Percentiles rank a stretch among this genome's conserved stretches.
Conservation (phyloP, 495 filamentous ascomycete genomes). For the Talaromyces stipitatus region DNA sequence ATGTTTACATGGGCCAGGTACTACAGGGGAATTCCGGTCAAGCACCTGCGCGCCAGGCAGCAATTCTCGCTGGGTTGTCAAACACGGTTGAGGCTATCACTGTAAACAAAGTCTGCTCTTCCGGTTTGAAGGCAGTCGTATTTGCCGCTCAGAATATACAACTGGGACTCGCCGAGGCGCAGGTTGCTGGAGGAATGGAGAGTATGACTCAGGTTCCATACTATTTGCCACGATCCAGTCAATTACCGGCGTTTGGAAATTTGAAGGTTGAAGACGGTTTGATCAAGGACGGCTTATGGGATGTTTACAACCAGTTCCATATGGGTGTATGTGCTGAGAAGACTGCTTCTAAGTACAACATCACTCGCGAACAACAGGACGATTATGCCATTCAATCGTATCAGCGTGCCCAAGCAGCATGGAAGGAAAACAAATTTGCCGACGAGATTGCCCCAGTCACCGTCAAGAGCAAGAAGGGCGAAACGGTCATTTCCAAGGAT, state of each 20-base stretch:
- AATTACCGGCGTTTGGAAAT: conserved; percentile 75
- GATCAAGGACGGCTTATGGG: conserved; percentile 92
- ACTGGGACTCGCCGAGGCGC: conserved; percentile 75
- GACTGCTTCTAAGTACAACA: conserved; percentile 77
- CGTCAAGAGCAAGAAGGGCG: conserved; percentile 75
- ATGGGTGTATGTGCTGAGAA: conserved; percentile 98
- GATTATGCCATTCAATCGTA: conserved; percentile 84
- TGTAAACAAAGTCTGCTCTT: conserved; percentile 96
- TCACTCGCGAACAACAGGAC: conserved; percentile 81
- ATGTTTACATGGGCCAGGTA: conserved; percentile 98
- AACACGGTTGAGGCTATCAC: conserved; percentile 74
- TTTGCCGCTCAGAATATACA: conserved; percentile 93
- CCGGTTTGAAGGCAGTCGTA: conserved; percentile 83
- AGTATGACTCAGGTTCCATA: conserved; percentile 94
- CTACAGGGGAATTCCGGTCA: conserved; percentile 78
- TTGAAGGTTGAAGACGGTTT: conserved; percentile 83
- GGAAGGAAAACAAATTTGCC: conserved; percentile 67
- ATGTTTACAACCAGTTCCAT: conserved; percentile 93
- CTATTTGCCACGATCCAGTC: conserved; percentile 71
- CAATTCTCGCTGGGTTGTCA: conserved; percentile 78
- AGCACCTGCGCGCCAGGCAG: conserved; percentile 84
- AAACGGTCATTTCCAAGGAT: conserved; percentile 67
- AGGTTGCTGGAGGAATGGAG: conserved; percentile 94
- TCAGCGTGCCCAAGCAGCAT: conserved; percentile 81
- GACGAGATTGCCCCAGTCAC: conserved; percentile 86